Evolutionary conservation across 2,329 filamentous ascomycete genomes (phyloP), one percentile per base, ranked within the genome.

Genomic region (Ceratocystiopsis minuta): DNA sequence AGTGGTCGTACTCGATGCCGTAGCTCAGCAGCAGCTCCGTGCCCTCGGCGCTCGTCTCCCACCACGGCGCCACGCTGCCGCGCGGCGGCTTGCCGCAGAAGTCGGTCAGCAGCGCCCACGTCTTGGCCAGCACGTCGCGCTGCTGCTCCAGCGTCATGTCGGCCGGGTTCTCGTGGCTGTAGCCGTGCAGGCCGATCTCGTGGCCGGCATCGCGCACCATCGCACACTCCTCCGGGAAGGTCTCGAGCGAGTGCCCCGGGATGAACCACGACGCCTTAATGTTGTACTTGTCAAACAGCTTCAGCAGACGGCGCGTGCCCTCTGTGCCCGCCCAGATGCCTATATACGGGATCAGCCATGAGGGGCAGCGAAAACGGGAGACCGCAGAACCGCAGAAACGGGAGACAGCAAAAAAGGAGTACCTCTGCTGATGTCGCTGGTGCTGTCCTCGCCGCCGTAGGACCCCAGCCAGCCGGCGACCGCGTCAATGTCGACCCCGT

Each of bases 401-500:
- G 20, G 24, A 28, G 24, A 28, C 6, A 28, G 2, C 4, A 10
- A 28, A 10, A 10, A 28, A 6, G 24, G 24, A 28, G n/a, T n/a
- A n/a, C 24, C 24, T 65, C 79, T 66, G 53, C 72, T 78, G 48
- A 85, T 83, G 50, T 85, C 80, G 52, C 68, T 80, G 1, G 71
- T 74, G 9, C 70, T 78, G 53, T 85, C 79, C 55, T 84, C 70
- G 34, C 80, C 78, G 15, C 77, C 77, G 51, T 86, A 85, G 0
- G 73, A 80, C 1, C 80, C 80, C 0, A 85, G 63, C 80, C 80
- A 85, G 10, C 80, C 78, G 2, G 78, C 72, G 2, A 84, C 76
- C n/a, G 78, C 79, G 48, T 85, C 79, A 20, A 85, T 76, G 46
- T 85, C 80, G 18, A 84, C 75, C 3, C 78, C 76, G 50, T 81